phyloP scores from a whole-genome alignment of 495 filamentous ascomycete species.

The Penicilliopsis zonata region DNA sequence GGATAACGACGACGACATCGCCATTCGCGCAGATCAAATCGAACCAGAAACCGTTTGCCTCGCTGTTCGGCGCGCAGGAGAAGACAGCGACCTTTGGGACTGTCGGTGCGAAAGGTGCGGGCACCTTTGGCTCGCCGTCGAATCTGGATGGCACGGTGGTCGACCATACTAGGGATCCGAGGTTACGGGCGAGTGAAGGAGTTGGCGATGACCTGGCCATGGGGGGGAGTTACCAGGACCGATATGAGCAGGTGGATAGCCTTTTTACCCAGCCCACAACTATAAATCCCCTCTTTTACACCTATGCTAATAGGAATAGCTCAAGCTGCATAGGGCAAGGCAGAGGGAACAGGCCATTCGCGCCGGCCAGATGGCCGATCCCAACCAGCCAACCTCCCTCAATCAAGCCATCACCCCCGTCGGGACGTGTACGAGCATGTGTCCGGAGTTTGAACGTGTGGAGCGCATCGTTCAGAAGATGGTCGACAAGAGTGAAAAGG shows the following conservation, averaged over 20 bases:
- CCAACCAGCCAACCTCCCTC: conserved; percentile 67
- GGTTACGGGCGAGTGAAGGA: conserved; percentile 4
- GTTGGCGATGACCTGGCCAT: conserved; percentile 6
- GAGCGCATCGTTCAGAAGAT: conserved; percentile 61
- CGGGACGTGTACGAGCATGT: conserved; percentile 89
- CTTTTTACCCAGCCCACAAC: not conserved
- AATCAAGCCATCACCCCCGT: conserved; percentile 77
- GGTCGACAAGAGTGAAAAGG: conserved; percentile 51
- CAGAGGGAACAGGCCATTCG: conserved; percentile 59
- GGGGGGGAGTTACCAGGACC: conserved; percentile 25
- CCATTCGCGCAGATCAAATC: conserved; percentile 23
- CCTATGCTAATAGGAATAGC: conserved; percentile 15
- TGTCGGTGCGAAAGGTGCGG: conserved; percentile 6
- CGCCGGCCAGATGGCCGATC: conserved; percentile 74
- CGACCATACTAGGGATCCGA: conserved; percentile 8
- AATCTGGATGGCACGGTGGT: conserved; percentile 5
- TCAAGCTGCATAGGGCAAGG: conserved; percentile 55
- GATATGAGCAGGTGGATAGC: conserved; percentile 30
- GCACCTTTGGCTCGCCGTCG: conserved; percentile 4
- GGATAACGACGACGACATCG: not conserved
- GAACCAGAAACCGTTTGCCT: conserved; percentile 5
- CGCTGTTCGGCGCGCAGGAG: conserved; percentile 9
- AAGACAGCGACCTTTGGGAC: conserved; percentile 13
- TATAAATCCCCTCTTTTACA: not conserved
- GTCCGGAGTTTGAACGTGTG: conserved; percentile 78